A percentile compares a stretch with the other conserved stretches of the same genome.
These are phyloP conservation scores for Epichloe hybrida DNA, from an alignment of 2,329 filamentous ascomycete species.

Conservation along the genomic window DNA sequence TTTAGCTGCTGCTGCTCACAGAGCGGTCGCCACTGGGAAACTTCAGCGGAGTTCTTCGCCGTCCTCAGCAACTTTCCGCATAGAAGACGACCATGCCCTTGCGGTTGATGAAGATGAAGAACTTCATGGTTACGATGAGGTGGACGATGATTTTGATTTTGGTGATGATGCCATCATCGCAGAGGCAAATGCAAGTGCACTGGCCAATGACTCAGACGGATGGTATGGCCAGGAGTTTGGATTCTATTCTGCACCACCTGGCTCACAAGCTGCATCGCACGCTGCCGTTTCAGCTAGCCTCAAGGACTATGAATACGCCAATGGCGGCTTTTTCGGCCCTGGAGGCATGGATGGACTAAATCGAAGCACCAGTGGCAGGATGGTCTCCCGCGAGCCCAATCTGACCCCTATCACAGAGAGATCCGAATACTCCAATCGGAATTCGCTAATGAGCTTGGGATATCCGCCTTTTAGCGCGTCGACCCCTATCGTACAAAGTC, in stretches of 20 bases:
- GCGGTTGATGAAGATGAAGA: conserved; percentile 8
- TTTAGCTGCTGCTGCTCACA: conserved; percentile 65
- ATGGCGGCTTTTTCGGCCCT: conserved; percentile 82
- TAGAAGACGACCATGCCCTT: conserved; percentile 1
- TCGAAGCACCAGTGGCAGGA: conserved; percentile 58
- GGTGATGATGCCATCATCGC: conserved; percentile 88
- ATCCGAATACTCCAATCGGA: conserved; percentile 90
- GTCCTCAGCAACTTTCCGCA: conserved; percentile 11
- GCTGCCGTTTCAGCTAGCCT: conserved; percentile 21
- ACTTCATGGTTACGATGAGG: conserved; percentile 40
- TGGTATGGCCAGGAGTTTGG: conserved; percentile 96
- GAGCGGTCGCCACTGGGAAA: conserved; percentile 62
- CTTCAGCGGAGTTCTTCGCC: conserved; percentile 49
- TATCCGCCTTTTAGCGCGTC: conserved; percentile 26
- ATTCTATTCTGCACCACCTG: conserved; percentile 61
- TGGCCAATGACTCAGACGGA: conserved; percentile 84
- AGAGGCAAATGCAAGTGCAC: conserved; percentile 82
- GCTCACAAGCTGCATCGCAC: conserved; percentile 29
- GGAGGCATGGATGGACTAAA: conserved; percentile 42
- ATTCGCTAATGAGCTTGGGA: conserved; percentile 67
- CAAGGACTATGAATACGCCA: conserved; percentile 46
- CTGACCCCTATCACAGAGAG: conserved; percentile 92
- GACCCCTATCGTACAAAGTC: conserved; percentile 43
- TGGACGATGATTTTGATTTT: conserved; percentile 52
- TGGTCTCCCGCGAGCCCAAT: conserved; percentile 72